Evolutionary conservation across 345 rosid genomes (phyloP), one percentile per base, ranked within the genome.

Genomic region (Rhizophora mangle): DNA sequence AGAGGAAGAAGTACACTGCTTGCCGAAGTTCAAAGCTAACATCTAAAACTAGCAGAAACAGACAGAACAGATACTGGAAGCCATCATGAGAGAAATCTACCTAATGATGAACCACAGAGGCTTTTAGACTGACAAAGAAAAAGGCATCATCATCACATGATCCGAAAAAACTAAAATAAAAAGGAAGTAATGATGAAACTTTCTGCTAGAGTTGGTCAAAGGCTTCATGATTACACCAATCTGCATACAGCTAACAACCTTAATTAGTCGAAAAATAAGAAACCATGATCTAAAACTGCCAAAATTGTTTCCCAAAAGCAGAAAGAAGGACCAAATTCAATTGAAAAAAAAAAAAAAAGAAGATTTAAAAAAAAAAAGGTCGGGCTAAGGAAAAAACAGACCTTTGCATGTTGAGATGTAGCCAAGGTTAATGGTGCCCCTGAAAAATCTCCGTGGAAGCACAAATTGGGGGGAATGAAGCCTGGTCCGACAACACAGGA

Each of bases 391-490:
- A 56, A 66, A 69, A 59, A 64, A 15, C 81, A 80, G 80, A 82
- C 87, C 84, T 75, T 74, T 37, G 62, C 74, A 26, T 55, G 72
- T 70, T 69, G 29, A 57, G 5, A 43, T 43, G 31, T 10, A 56
- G 29, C 59, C 59, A n/a, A 55, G 4, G 15, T 27, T 15, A 13
- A 26, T 55, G 59, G 22, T 56, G 13, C 2, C 31, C 31, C 53
- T 15, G 11, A 20, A 21, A 56, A 3, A 60, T 19, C 21, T 36
- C 68, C 29, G 60, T 70, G 82, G 84, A 79, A 86, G 86, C 85
- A 78, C 72, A 56, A 80, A 84, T 88, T 91, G 92, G 89, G 95
- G 92, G 95, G 97, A 87, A 91, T 88, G 95, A 91, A 91, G 96
- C 96, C 96, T 91, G 96, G 96, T 91, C 96, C 96, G 95, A 91